A percentile compares a stretch with the other conserved stretches of the same genome.
Evolutionary conservation across 2,329 filamentous ascomycete species (phyloP).

Genomic region (Trichoderma sp.): DNA sequence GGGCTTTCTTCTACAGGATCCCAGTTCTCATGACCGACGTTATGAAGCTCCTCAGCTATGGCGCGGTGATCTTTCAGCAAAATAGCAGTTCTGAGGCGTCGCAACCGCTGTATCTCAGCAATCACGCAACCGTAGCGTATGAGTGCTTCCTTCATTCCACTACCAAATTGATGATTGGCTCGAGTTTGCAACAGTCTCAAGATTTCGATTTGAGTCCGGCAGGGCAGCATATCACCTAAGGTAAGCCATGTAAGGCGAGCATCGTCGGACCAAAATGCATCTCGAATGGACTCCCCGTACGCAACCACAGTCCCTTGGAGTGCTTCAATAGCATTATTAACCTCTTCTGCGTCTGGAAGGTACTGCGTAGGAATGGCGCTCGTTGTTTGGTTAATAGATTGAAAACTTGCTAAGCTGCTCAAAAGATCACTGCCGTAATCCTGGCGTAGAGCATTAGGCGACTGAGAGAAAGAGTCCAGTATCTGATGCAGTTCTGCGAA

Average conservation of each 20-base stretch:
- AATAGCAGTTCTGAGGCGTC: neutral
- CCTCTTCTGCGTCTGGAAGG: too few species aligned
- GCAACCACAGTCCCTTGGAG: neutral
- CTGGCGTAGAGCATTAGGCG: neutral
- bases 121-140: constrained; percentile 43
- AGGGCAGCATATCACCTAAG: constrained; percentile 46
- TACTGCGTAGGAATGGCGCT: too few species aligned
- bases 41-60: constrained; percentile 6
- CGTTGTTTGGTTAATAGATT: too few species aligned
- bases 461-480: constrained; percentile 15
- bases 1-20: constrained; percentile 43
- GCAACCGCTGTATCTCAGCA: constrained; percentile 28
- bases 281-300: neutral
- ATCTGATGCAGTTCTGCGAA: neutral
- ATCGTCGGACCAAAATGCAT: neutral
- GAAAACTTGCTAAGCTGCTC: too few species aligned
- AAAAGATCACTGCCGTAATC: constrained; percentile 26
- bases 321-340: too few species aligned
- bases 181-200: constrained; percentile 44
- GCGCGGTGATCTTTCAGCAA: neutral
- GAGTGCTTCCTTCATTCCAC: constrained; percentile 38
- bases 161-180: constrained; percentile 29
- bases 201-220: neutral
- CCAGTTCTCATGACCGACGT: constrained; percentile 52
- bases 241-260: neutral